These are phyloP conservation scores for Lumnitzera littorea DNA, from an alignment of 345 rosid species.

Conservation along the genomic window DNA sequence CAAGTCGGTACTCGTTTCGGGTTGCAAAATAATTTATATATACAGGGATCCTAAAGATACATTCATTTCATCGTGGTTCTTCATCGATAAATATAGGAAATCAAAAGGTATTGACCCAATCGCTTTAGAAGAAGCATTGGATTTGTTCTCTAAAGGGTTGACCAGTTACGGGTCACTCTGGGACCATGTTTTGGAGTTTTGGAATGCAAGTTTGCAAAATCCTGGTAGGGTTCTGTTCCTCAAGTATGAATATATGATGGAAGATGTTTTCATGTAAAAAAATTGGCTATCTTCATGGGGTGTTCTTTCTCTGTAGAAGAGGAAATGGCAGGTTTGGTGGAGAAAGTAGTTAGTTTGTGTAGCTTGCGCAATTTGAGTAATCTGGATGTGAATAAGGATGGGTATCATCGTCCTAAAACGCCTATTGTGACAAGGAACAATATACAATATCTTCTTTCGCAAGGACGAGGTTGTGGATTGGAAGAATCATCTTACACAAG, in stretches of 20 bases:
- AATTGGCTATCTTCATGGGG: conserved; percentile 6
- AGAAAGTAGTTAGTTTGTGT: no score
- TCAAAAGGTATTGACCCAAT: background rate
- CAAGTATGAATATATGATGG: conserved; percentile 5
- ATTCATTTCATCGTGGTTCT: conserved; percentile 1
- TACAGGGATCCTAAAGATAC: conserved; percentile 3
- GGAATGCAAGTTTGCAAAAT: background rate
- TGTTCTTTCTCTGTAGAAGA: background rate
- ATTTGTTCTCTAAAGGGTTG: background rate
- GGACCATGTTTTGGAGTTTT: background rate
- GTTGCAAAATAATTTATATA: conserved; percentile 1
- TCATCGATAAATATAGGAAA: background rate
- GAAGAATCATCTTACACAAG: conserved; percentile 1
- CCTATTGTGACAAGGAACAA: background rate
- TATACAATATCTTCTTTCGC: background rate
- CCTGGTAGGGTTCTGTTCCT: background rate
- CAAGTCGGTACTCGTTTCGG: no score
- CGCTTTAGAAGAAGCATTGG: background rate
- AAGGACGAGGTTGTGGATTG: conserved; percentile 8
- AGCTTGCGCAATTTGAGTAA: background rate
- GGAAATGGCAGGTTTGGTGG: background rate
- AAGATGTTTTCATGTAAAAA: background rate
- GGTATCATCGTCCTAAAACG: background rate
- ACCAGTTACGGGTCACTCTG: background rate
- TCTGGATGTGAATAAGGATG: conserved; percentile 7